Percentiles rank a stretch among this genome's conserved stretches.
phyloP scores from a whole-genome alignment of 2,329 filamentous ascomycete genomes.

The Penicillium crustosum region DNA sequence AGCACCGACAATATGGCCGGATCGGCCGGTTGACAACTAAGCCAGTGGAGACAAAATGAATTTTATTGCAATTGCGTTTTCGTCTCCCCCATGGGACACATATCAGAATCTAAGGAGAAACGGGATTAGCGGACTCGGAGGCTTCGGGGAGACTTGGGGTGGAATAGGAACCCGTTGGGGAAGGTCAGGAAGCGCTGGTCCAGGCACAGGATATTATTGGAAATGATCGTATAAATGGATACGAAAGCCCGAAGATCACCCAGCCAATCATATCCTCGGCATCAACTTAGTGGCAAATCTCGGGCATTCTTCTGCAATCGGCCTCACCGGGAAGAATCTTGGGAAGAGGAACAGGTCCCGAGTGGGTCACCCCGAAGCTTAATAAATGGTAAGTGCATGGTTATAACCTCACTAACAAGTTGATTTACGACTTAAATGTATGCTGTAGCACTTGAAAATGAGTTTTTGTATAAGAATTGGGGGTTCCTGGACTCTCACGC shows the following conservation, averaged over 20 bases:
- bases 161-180: background rate
- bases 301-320: background rate
- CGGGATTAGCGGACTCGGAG: background rate
- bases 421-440: background rate
- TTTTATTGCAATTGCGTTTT: too few species aligned
- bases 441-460: rapidly evolving
- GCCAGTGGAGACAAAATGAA: background rate
- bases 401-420: too few species aligned
- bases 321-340: constrained; percentile 1
- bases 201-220: constrained; percentile 4
- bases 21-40: background rate
- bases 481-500: too few species aligned
- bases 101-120: background rate
- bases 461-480: too few species aligned
- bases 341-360: background rate
- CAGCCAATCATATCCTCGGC: constrained; percentile 1
- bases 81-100: background rate
- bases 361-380: background rate
- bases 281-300: constrained; percentile 1
- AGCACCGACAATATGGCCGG: background rate
- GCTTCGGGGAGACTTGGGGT: background rate
- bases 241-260: background rate
- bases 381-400: background rate
- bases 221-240: background rate
- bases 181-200: background rate